Conservation (phyloP, 148 eudicot species). For the Camellia granthamiana region DNA sequence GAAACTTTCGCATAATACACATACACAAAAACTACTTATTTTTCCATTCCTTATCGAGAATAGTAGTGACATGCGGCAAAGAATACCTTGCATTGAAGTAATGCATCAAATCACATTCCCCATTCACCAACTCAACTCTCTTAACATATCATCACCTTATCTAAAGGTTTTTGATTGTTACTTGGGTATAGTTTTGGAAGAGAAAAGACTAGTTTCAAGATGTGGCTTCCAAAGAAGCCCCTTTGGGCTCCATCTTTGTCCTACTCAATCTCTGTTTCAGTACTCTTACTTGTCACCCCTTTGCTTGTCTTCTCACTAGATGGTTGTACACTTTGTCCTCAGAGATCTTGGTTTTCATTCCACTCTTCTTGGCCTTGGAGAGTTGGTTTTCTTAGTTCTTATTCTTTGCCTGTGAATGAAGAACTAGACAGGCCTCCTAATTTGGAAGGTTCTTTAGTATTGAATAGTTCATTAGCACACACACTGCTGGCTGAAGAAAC, state of each 20-base stretch:
- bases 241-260: slow-evolving; percentile 6
- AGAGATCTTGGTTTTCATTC: slow-evolving; percentile 14
- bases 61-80: slow-evolving; percentile 9
- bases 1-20: neutral
- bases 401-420: neutral
- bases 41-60: slow-evolving; percentile 1
- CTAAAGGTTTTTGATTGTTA: neutral
- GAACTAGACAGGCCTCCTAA: neutral
- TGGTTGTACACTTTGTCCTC: neutral
- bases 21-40: neutral
- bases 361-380: slow-evolving; percentile 12
- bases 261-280: slow-evolving; percentile 13
- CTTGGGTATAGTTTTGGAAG: neutral
- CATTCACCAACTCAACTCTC: neutral
- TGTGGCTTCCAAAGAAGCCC: slow-evolving; percentile 4
- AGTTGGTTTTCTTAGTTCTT: neutral
- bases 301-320: slow-evolving; percentile 3
- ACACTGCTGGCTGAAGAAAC: neutral
- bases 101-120: slow-evolving; percentile 10
- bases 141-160: neutral
- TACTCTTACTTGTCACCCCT: neutral
- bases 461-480: neutral
- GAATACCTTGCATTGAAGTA: slow-evolving; percentile 23
- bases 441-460: neutral
- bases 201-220: neutral